phyloP scores from a whole-genome alignment of 495 filamentous ascomycete genomes.

The Platismatia glauca region DNA sequence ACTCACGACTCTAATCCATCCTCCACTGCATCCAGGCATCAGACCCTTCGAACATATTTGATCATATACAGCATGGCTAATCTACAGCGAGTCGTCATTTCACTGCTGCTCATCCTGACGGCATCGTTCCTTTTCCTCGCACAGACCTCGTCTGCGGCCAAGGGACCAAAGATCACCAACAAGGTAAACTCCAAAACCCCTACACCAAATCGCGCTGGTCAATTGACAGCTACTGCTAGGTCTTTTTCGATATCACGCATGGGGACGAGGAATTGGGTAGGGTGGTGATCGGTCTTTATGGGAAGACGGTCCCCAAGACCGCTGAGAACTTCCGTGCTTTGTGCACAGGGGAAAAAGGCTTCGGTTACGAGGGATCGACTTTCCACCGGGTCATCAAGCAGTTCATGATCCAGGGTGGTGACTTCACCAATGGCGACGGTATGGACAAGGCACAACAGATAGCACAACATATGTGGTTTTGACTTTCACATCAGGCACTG shows the following conservation, averaged over 20 bases:
- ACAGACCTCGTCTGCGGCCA: slow-evolving; percentile 61
- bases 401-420: slow-evolving; percentile 99
- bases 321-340: slow-evolving; percentile 97
- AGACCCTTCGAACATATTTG: not conserved
- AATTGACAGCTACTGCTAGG: slow-evolving; percentile 34
- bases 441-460: slow-evolving; percentile 11
- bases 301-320: slow-evolving; percentile 96
- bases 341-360: slow-evolving; percentile 94
- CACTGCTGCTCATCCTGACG: slow-evolving; percentile 65
- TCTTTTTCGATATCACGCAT: slow-evolving; percentile 92
- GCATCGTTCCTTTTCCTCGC: slow-evolving; percentile 62
- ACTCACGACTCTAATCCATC: too few species aligned
- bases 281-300: slow-evolving; percentile 91
- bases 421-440: slow-evolving; percentile 93
- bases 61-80: slow-evolving; percentile 38
- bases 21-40: slow-evolving; percentile 11
- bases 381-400: slow-evolving; percentile 99
- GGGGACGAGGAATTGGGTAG: slow-evolving; percentile 77
- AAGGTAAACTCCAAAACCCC: slow-evolving; percentile 50
- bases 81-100: slow-evolving; percentile 46
- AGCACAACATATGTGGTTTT: slow-evolving; percentile 12
- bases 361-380: slow-evolving; percentile 85
- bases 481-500: slow-evolving; percentile 51
- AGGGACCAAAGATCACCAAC: slow-evolving; percentile 92
- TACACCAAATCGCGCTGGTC: slow-evolving; percentile 7